phyloP scores from a whole-genome alignment of 1,284 basidiomycete genomes.

The Puccinia horiana region DNA sequence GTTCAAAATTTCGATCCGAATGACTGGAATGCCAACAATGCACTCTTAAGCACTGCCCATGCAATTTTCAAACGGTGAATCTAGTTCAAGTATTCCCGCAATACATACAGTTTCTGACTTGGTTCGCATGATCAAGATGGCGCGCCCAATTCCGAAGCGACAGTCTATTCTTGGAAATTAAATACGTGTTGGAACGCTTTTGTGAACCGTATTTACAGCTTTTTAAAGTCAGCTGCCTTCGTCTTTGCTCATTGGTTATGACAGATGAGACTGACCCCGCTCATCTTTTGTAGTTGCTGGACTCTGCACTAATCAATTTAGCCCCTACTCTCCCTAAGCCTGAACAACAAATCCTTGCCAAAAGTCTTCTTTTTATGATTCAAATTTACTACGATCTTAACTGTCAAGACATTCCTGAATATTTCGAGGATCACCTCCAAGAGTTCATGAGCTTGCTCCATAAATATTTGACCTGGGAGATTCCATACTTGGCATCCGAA shows the following conservation, averaged over 20 bases:
- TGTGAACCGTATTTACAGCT: slow-evolving; percentile 79
- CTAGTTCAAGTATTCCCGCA: background rate
- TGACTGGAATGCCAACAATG: slow-evolving; percentile 82
- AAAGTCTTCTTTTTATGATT: slow-evolving; percentile 74
- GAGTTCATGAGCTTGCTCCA: slow-evolving; percentile 57
- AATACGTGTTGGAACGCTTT: slow-evolving; percentile 82
- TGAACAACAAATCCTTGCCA: slow-evolving; percentile 64
- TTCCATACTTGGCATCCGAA: slow-evolving; percentile 19
- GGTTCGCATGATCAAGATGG: slow-evolving; percentile 63
- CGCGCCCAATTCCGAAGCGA: slow-evolving; percentile 85
- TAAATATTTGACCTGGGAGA: slow-evolving; percentile 50
- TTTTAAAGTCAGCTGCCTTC: slow-evolving; percentile 64
- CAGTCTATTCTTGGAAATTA: slow-evolving; percentile 85
- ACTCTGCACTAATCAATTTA: slow-evolving; percentile 53
- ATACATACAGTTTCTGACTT: background rate
- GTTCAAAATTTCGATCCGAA: slow-evolving; percentile 73
- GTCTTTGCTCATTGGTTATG: background rate
- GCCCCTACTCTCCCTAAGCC: slow-evolving; percentile 56
- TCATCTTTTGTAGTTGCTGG: background rate
- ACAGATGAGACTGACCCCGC: background rate
- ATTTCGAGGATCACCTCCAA: slow-evolving; percentile 81
- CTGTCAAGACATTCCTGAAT: slow-evolving; percentile 90
- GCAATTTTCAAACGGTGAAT: slow-evolving; percentile 78
- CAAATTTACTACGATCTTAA: slow-evolving; percentile 93
- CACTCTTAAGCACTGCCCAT: slow-evolving; percentile 88